Evolutionary conservation across 2,329 filamentous ascomycete genomes (phyloP).

Genomic region (Clarireedia monteithiana): DNA sequence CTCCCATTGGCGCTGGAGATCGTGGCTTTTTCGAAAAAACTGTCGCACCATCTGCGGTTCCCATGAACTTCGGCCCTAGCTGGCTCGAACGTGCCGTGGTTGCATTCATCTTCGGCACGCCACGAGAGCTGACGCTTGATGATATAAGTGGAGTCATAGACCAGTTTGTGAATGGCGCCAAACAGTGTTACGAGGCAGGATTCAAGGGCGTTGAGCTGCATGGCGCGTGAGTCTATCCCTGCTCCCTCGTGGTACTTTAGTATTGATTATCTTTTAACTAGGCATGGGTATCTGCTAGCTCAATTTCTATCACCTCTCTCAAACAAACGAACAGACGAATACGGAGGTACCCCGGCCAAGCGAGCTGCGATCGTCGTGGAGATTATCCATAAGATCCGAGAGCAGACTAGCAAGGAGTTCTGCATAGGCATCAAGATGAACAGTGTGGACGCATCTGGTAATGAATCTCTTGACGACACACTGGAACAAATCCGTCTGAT

Average conservation of each 20-base stretch:
- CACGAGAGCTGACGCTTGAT: slow-evolving; percentile 44
- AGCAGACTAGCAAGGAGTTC: slow-evolving; percentile 29
- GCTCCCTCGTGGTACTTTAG: slow-evolving; percentile 34
- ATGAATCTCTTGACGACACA: slow-evolving; percentile 40
- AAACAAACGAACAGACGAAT: slow-evolving; percentile 60
- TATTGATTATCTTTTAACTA: neutral
- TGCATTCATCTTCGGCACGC: slow-evolving; percentile 41
- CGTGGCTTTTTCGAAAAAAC: slow-evolving; percentile 32
- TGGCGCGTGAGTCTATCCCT: neutral
- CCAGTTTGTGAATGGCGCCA: slow-evolving; percentile 46
- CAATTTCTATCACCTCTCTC: slow-evolving; percentile 59
- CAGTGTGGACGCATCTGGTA: slow-evolving; percentile 41
- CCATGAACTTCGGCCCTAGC: slow-evolving; percentile 35
- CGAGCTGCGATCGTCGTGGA: slow-evolving; percentile 60
- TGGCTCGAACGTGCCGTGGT: slow-evolving; percentile 27
- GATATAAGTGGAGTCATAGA: slow-evolving; percentile 37
- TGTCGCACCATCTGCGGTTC: slow-evolving; percentile 37
- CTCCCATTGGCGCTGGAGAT: slow-evolving; percentile 32
- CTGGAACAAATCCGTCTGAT: slow-evolving; percentile 51
- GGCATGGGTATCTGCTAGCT: slow-evolving; percentile 66
- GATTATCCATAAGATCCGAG: slow-evolving; percentile 52
- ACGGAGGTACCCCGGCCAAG: slow-evolving; percentile 65
- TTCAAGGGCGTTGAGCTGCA: slow-evolving; percentile 48
- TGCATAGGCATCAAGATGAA: slow-evolving; percentile 49
- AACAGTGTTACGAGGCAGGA: slow-evolving; percentile 39